Evolutionary conservation across 495 filamentous ascomycete species (phyloP).

Genomic region (Penicillium macrosclerotiorum): DNA sequence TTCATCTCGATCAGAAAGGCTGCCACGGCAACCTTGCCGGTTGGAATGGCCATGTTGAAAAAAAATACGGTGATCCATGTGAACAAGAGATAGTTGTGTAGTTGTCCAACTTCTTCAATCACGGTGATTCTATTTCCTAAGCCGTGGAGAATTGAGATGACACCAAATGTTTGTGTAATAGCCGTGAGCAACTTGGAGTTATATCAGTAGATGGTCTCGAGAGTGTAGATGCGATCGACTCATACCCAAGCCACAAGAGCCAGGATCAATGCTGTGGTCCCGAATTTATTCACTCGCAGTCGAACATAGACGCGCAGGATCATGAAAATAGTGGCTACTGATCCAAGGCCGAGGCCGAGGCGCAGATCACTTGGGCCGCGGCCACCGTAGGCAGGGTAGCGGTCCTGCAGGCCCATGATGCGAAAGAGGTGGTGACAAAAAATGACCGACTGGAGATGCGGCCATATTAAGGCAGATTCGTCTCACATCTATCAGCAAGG

Average conservation of each 20-base stretch:
- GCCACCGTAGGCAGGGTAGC: slow-evolving; percentile 23
- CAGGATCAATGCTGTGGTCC: slow-evolving; percentile 20
- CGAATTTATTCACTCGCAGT: slow-evolving; percentile 24
- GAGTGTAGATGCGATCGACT: background rate
- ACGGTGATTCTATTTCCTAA: slow-evolving; percentile 19
- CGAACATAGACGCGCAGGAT: slow-evolving; percentile 23
- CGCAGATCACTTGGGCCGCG: slow-evolving; percentile 21
- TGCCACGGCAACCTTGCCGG: slow-evolving; percentile 24
- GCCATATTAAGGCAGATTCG: slow-evolving; percentile 3
- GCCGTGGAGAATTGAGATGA: slow-evolving; percentile 24
- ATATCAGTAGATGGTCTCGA: background rate
- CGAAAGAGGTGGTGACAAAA: background rate
- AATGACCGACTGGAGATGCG: background rate
- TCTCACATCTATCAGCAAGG: background rate
- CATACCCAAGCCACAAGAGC: slow-evolving; percentile 27
- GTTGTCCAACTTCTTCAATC: slow-evolving; percentile 10
- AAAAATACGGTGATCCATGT: slow-evolving; percentile 30
- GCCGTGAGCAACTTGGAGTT: slow-evolving; percentile 14
- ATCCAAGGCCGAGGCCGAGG: slow-evolving; percentile 18
- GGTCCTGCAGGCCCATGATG: slow-evolving; percentile 13
- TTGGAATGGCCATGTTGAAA: slow-evolving; percentile 27
- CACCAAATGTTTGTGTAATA: slow-evolving; percentile 19
- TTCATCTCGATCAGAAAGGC: slow-evolving; percentile 28
- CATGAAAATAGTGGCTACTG: slow-evolving; percentile 26
- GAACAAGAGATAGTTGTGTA: slow-evolving; percentile 23